These are phyloP conservation scores for Penicillium argentinense DNA, from an alignment of 495 filamentous ascomycete genomes.

Conservation along the genomic window DNA sequence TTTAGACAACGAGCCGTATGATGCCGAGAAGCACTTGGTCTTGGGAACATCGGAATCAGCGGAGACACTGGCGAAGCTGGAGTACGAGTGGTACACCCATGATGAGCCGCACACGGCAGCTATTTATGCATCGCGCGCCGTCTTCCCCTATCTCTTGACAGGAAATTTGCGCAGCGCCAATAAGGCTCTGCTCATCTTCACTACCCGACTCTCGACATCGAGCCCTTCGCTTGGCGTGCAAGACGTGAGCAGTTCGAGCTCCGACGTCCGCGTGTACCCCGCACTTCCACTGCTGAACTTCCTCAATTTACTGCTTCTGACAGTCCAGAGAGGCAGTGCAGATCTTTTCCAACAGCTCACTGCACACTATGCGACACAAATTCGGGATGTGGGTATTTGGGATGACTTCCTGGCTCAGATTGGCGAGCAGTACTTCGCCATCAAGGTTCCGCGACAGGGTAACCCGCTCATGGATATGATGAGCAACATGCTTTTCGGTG, in stretches of 20 bases:
- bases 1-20: slow-evolving; percentile 81
- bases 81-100: slow-evolving; percentile 90
- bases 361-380: slow-evolving; percentile 73
- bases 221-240: slow-evolving; percentile 72
- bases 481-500: slow-evolving; percentile 85
- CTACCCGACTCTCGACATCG: slow-evolving; percentile 64
- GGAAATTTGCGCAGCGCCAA: slow-evolving; percentile 89
- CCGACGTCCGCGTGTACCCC: slow-evolving; percentile 81
- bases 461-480: slow-evolving; percentile 98
- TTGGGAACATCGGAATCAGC: slow-evolving; percentile 89
- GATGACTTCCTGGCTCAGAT: slow-evolving; percentile 82
- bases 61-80: slow-evolving; percentile 72
- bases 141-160: slow-evolving; percentile 88
- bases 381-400: slow-evolving; percentile 75
- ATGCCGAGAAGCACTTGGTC: slow-evolving; percentile 86
- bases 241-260: slow-evolving; percentile 71
- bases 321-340: slow-evolving; percentile 73
- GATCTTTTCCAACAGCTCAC: slow-evolving; percentile 83
- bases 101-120: slow-evolving; percentile 88
- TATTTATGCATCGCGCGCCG: slow-evolving; percentile 82
- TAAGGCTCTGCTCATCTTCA: slow-evolving; percentile 78
- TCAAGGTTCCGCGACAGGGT: slow-evolving; percentile 80
- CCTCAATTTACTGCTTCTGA: slow-evolving; percentile 76
- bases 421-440: slow-evolving; percentile 97
- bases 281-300: slow-evolving; percentile 89